These are phyloP conservation scores for Amborella trichopoda DNA, from an alignment of 164 flowering plant genomes.

Conservation along the genomic window DNA sequence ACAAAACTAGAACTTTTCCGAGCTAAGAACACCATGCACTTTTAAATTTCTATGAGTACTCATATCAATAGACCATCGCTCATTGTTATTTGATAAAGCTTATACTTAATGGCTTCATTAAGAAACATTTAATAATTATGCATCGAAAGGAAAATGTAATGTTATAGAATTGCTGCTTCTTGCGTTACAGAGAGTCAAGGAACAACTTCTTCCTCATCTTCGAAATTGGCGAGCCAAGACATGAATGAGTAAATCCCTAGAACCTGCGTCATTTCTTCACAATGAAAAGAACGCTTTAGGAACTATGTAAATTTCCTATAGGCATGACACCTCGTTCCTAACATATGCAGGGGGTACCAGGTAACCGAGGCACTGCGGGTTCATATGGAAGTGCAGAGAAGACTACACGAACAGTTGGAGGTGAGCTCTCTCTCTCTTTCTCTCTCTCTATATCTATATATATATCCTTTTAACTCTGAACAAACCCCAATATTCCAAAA, in stretches of 20 bases:
- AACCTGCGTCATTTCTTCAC: not conserved
- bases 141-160: no score
- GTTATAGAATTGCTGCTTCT: conserved; percentile 71
- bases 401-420: conserved; percentile 91
- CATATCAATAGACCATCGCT: no score
- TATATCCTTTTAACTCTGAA: no score
- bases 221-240: conserved; percentile 62
- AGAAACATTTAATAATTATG: no score
- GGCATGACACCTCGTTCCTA: not conserved
- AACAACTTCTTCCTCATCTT: conserved; percentile 46
- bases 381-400: conserved; percentile 94
- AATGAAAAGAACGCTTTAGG: not conserved
- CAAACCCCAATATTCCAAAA: no score
- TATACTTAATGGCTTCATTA: no score
- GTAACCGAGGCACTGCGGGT: conserved; percentile 91
- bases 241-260: conserved; percentile 50
- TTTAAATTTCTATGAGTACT: no score
- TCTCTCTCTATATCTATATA: no score
- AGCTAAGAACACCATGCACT: no score
- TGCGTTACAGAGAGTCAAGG: conserved; percentile 64
- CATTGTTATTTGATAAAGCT: no score
- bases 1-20: no score
- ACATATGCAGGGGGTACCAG: conserved; percentile 51
- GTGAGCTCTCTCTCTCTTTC: conserved; percentile 20
- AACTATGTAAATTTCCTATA: not conserved